Percentiles rank a stretch among this genome's conserved stretches.
These are phyloP conservation scores for Clarireedia sp. DNA, from an alignment of 2,329 filamentous ascomycete genomes.

Conservation along the genomic window DNA sequence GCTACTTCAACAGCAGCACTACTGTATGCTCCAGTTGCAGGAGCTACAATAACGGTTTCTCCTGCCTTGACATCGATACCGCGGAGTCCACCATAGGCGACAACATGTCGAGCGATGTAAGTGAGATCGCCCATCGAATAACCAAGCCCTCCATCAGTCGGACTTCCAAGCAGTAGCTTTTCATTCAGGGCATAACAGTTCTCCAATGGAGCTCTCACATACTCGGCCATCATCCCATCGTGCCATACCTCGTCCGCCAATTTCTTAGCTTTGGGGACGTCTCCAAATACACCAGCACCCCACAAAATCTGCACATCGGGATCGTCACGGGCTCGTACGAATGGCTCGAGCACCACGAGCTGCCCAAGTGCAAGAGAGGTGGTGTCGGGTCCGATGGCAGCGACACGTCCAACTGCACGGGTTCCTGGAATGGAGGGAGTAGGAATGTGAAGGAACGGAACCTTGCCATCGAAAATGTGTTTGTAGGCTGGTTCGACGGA, in stretches of 20 bases:
- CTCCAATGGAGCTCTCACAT: constrained; percentile 31
- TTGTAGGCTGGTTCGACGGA: constrained; percentile 32
- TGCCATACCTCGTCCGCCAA: constrained; percentile 30
- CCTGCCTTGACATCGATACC: constrained; percentile 36
- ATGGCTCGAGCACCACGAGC: constrained; percentile 30
- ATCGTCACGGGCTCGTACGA: constrained; percentile 32
- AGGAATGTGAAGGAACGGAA: constrained; percentile 23
- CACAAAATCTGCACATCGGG: constrained; percentile 23
- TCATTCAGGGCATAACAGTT: constrained; percentile 32
- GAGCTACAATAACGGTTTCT: constrained; percentile 38
- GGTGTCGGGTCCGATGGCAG: constrained; percentile 29
- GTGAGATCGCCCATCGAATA: constrained; percentile 12
- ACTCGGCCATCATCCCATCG: constrained; percentile 30
- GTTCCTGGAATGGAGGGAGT: constrained; percentile 26
- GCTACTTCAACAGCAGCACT: constrained; percentile 37
- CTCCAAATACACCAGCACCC: constrained; percentile 27
- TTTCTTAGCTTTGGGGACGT: constrained; percentile 19
- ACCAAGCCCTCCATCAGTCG: constrained; percentile 10
- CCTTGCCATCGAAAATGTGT: constrained; percentile 33
- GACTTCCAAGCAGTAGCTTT: constrained; percentile 15
- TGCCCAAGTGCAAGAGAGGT: constrained; percentile 27
- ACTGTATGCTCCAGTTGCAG: constrained; percentile 40
- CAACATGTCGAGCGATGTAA: constrained; percentile 28
- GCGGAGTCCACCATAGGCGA: constrained; percentile 39
- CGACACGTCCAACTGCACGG: constrained; percentile 31